phyloP scores from a whole-genome alignment of 2,329 filamentous ascomycete genomes.

The Fusarium tanahbumbuense region DNA sequence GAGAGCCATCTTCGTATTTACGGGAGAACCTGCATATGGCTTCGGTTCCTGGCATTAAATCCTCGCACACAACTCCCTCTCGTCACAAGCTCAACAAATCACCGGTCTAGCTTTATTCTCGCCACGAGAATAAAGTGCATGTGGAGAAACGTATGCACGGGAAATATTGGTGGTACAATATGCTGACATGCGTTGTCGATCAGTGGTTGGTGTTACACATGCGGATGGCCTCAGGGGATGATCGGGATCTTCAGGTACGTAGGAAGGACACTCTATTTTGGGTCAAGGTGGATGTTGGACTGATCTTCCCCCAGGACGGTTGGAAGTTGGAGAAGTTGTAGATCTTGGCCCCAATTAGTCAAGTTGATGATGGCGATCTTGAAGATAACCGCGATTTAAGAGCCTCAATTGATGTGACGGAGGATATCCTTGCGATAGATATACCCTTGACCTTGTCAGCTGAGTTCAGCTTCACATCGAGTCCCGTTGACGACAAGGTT shows the following conservation, averaged over 20 bases:
- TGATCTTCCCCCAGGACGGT: neutral
- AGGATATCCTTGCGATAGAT: neutral
- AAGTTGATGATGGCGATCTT: neutral
- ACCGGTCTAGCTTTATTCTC: neutral
- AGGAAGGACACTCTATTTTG: neutral
- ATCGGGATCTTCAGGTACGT: neutral
- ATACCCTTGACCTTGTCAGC: neutral
- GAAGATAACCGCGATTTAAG: neutral
- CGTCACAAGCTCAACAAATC: neutral
- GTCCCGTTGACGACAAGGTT: slow-evolving; percentile 2
- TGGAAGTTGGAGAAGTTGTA: neutral
- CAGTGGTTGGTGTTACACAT: slow-evolving; percentile 6
- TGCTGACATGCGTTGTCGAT: slow-evolving; percentile 9
- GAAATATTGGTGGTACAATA: neutral
- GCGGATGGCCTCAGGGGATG: slow-evolving; percentile 16
- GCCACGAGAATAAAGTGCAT: slow-evolving; percentile 7
- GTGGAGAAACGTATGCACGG: neutral
- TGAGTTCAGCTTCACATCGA: neutral
- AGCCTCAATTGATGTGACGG: neutral
- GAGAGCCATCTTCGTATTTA: neutral
- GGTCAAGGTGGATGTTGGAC: neutral
- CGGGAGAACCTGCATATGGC: slow-evolving; percentile 2
- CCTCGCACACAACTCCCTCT: neutral
- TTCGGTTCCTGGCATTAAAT: slow-evolving; percentile 27
- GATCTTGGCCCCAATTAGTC: neutral